phyloP scores from a whole-genome alignment of 805 yeast genomes.

The Candida sithepensis region DNA sequence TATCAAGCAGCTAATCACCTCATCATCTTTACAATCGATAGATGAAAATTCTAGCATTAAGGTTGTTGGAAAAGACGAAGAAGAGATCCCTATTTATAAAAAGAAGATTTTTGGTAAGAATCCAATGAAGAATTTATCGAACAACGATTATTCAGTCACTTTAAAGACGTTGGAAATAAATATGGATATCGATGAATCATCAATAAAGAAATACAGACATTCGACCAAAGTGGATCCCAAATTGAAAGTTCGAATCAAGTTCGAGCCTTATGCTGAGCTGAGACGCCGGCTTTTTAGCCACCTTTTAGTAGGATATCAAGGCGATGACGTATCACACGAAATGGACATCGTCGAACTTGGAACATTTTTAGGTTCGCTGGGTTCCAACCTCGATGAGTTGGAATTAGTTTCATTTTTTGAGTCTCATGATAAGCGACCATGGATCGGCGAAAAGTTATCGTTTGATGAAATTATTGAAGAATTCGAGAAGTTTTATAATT shows the following conservation, averaged over 20 bases:
- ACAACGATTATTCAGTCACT: constrained; percentile 36
- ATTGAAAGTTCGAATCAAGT: constrained; percentile 58
- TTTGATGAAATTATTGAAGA: constrained; percentile 43
- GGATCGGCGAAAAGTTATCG: constrained; percentile 52
- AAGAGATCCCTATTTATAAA: constrained; percentile 9
- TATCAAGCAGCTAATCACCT: constrained; percentile 34
- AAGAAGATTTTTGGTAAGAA: constrained; percentile 22
- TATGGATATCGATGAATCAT: constrained; percentile 25
- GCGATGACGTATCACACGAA: constrained; percentile 37
- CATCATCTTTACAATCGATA: neutral
- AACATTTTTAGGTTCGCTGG: constrained; percentile 61
- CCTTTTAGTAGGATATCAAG: constrained; percentile 47
- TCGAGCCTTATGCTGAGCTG: constrained; percentile 60
- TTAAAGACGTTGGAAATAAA: constrained; percentile 39
- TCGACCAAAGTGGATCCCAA: constrained; percentile 45
- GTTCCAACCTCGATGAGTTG: constrained; percentile 51
- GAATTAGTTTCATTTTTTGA: constrained; percentile 54
- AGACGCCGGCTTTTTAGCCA: constrained; percentile 69
- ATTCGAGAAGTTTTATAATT: constrained; percentile 40
- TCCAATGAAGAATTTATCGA: constrained; percentile 31
- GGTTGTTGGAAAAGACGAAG: constrained; percentile 12
- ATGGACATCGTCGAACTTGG: constrained; percentile 59
- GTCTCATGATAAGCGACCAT: constrained; percentile 39
- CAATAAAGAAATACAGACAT: constrained; percentile 31
- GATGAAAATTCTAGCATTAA: constrained; percentile 10